Evolutionary conservation across 805 yeast species (phyloP), one percentile per base, ranked within the genome.

Genomic region (Ogataea pini): DNA sequence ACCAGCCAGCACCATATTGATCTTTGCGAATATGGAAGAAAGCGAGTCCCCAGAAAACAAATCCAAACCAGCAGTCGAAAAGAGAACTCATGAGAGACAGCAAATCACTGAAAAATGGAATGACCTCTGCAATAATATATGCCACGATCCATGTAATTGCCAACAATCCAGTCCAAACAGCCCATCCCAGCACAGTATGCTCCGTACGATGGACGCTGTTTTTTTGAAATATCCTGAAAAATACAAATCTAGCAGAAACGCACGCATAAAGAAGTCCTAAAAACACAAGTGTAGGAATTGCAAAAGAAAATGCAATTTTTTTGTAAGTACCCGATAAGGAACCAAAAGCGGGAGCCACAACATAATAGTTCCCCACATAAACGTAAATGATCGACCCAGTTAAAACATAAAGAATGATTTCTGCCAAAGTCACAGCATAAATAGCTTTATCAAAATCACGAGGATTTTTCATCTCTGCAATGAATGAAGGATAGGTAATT

Each of bases 51-150:
- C 85, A 80, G 55, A 80, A 80, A 6, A 80, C 78, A 55, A 79
- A 80, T 0, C 85, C 85, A 54, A 80, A 81, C 82, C 84, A 81
- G 60, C 85, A 79, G 61, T 80, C 85, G 57, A 80, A 80, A 44
- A 81, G 65, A 2, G 86, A 79, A 12, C 80, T 75, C 84, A 80
- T 79, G 56, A 80, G 65, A 3, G 83, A 72, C 28, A 80, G 67
- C 50, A 80, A 63, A 55, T 80, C 85, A 22, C 79, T 72, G 63
- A 80, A 80, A 61, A 80, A 80, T n/a, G 86, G 86, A 56, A 80
- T 79, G 25, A 78, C 85, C 59, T 80, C 83, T 1, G 84, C 85
- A 56, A 80, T 69, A n/a, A 80, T 63, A 51, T 79, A 81, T 0
- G 84, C 83, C 4, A 74, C 24, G 12, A 73, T 58, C 85, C 85